Evolutionary conservation across 768 basidiomycete genomes (phyloP).

Genomic region (Lactarius sanguifluus): DNA sequence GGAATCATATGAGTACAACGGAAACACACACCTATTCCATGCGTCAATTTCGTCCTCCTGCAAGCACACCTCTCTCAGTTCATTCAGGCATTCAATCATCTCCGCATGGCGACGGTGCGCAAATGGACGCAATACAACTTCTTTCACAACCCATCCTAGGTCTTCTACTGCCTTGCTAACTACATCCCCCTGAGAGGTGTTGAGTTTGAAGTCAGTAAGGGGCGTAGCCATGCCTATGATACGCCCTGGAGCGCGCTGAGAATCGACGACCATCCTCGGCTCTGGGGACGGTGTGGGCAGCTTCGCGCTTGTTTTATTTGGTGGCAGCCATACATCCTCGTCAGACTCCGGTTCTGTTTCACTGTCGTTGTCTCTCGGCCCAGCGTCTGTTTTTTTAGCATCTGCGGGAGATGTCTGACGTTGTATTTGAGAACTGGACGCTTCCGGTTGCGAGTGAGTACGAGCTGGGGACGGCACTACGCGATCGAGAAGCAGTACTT

Average conservation of each 20-base stretch:
- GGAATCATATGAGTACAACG: constrained; percentile 4
- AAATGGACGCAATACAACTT: constrained; percentile 72
- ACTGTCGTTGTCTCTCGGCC: constrained; percentile 40
- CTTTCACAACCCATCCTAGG: constrained; percentile 64
- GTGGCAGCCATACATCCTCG: constrained; percentile 38
- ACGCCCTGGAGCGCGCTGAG: constrained; percentile 61
- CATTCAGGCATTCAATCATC: constrained; percentile 70
- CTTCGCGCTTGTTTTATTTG: constrained; percentile 28
- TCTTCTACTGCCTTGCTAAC: constrained; percentile 87
- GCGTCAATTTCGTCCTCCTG: constrained; percentile 82
- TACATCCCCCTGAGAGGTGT: constrained; percentile 70
- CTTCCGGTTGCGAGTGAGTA: constrained; percentile 36
- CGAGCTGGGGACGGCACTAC: constrained; percentile 9
- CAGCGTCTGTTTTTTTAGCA: constrained; percentile 32
- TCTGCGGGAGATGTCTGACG: constrained; percentile 11
- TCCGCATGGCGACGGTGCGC: constrained; percentile 62
- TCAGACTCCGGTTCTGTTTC: constrained; percentile 56
- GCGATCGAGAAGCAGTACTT: constrained; percentile 29
- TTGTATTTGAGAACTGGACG: constrained; percentile 24
- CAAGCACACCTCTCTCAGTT: constrained; percentile 59
- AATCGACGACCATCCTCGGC: constrained; percentile 41
- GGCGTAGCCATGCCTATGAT: constrained; percentile 77
- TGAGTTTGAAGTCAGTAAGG: constrained; percentile 71
- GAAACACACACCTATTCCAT: constrained; percentile 65
- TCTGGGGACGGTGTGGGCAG: constrained; percentile 30